Base-by-base conservation (phyloP, 495 filamentous ascomycete genomes). In the Podospora didyma region DNA sequence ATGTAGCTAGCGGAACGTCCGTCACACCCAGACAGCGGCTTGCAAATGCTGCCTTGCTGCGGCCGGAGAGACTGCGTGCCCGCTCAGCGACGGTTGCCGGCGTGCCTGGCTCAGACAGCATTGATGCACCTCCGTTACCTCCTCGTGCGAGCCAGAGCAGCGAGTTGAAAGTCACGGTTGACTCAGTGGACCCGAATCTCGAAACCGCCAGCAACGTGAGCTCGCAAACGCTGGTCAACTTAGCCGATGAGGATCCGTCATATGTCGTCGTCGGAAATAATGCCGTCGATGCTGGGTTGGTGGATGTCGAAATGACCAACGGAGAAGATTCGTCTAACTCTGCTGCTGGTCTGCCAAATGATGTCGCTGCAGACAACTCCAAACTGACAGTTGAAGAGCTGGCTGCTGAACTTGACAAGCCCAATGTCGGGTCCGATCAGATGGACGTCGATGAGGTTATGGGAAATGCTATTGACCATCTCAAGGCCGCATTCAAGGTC, bases 401-500 rank as follows among this genome's bases (percentile, higher is more conserved):
- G n/a, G 67, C 66, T 1, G 62, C 60, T 10, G 70, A 74, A 5
- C 64, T 79, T 5, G 69, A 77, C 59, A 69, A 74, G 47, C 71
- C 73, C 2, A 72, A 76, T 47, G 67, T 74, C 22, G 77, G 77
- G 12, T 75, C 75, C 2, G 73, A 73, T 11, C 77, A 92, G 65
- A 93, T 97, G 74, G 94, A 98, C 74, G 94, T 96, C 7, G 92
- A 89, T 10, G 94, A 98, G 69, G 92, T 96, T 37, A 92, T 96
- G 68, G 90, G 90, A 39, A 92, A 94, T 66, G 86, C 95, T 21
- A 80, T 95, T 35, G 92, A 92, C 61, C 89, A 93, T 39, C 78
- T 96, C n/a, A 86, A 90, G 65, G 90, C 89, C 59, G 92, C 92
- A 3, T 92, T 96, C 63, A 85, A 82, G 59, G 80, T 90, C 35